Conservation (phyloP, 1,284 basidiomycete species). For the Pseudozyma thailandica region DNA sequence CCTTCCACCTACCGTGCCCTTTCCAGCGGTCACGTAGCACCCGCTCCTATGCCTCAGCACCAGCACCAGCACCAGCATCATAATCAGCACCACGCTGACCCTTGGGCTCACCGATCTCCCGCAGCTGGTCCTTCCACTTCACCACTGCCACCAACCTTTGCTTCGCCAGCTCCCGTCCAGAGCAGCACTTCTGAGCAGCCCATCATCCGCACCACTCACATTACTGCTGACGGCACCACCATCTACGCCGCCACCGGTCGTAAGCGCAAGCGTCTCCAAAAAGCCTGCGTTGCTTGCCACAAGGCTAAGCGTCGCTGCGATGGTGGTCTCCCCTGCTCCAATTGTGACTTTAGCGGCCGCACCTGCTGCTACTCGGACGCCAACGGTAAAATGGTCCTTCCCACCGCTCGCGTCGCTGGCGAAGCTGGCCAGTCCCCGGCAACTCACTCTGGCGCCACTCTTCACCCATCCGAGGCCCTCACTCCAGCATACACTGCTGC, state of each 20-base stretch:
- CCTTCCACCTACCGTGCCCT: slow-evolving; percentile 48
- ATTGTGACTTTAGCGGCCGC: slow-evolving; percentile 70
- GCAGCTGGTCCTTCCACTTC: slow-evolving; percentile 14
- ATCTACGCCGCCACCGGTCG: slow-evolving; percentile 56
- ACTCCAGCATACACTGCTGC: slow-evolving; percentile 24
- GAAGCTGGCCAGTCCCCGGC: slow-evolving; percentile 17
- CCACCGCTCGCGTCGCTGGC: slow-evolving; percentile 44
- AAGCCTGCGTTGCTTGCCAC: slow-evolving; percentile 63
- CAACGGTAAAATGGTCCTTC: slow-evolving; percentile 53
- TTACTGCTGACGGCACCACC: slow-evolving; percentile 49
- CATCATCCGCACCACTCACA: slow-evolving; percentile 41
- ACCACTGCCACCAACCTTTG: slow-evolving; percentile 31
- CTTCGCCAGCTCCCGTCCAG: slow-evolving; percentile 9
- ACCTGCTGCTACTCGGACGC: slow-evolving; percentile 69
- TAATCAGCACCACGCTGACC: slow-evolving; percentile 15
- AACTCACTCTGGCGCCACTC: slow-evolving; percentile 13
- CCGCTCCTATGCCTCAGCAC: slow-evolving; percentile 14
- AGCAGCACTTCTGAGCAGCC: slow-evolving; percentile 25
- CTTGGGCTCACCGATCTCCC: slow-evolving; percentile 26
- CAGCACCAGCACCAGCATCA: slow-evolving; percentile 11
- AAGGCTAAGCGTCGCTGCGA: slow-evolving; percentile 72
- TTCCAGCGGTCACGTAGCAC: slow-evolving; percentile 28
- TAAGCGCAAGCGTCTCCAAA: slow-evolving; percentile 63
- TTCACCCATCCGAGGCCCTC: slow-evolving; percentile 28
- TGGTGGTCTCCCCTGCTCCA: slow-evolving; percentile 71